Evolutionary conservation across 2,329 filamentous ascomycete species (phyloP).

Genomic region (Aspergillus alliaceus): DNA sequence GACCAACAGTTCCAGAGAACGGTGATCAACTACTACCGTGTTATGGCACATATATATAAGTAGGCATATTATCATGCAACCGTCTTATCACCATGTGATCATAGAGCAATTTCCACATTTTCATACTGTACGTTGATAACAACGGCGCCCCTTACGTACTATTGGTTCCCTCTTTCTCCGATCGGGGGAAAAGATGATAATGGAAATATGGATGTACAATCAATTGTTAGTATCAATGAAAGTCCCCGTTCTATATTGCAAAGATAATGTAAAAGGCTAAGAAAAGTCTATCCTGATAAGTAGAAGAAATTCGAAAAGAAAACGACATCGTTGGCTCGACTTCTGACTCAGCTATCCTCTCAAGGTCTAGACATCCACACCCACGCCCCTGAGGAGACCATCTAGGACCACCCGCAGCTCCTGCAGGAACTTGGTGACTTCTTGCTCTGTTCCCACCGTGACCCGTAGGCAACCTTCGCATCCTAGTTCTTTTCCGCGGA

Average conservation of each 20-base stretch:
- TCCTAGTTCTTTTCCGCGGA: constrained; percentile 87
- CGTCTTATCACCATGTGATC: not conserved
- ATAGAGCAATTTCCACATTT: too few species aligned
- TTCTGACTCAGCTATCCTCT: not conserved
- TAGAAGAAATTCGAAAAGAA: not conserved
- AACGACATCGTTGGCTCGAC: not conserved
- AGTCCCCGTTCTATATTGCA: not conserved
- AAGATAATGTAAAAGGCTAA: not conserved
- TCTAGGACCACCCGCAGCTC: constrained; percentile 60
- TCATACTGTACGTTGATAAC: not conserved
- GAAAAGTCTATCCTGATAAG: constrained; percentile 1
- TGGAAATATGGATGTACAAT: not conserved
- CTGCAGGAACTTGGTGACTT: constrained; percentile 75
- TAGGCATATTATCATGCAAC: not conserved
- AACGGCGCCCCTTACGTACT: not conserved
- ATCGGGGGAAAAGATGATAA: not conserved
- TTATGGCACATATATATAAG: too few species aligned
- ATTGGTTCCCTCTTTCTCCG: not conserved
- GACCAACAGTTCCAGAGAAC: not conserved
- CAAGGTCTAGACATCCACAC: constrained; percentile 26
- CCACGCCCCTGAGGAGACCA: constrained; percentile 48
- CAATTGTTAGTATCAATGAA: not conserved
- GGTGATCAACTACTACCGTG: too few species aligned
- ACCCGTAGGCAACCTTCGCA: constrained; percentile 87
- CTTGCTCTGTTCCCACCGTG: constrained; percentile 85